Conservation (phyloP, 305 asterid genomes). For the Fraxinus dipetala region DNA sequence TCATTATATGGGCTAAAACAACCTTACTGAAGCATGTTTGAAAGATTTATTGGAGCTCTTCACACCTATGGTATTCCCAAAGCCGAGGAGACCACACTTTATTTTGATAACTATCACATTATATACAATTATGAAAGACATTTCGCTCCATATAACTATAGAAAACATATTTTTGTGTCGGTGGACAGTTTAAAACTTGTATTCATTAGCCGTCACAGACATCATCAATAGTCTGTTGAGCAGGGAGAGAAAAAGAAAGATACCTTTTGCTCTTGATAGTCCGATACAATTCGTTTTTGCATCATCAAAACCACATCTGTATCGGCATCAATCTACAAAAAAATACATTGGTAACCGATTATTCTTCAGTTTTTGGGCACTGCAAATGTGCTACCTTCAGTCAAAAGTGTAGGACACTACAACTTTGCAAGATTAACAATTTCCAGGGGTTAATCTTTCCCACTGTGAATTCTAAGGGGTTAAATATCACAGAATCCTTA, state of each 20-base stretch:
- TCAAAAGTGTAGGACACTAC: constrained; percentile 9
- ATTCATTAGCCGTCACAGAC: neutral
- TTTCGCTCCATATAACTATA: neutral
- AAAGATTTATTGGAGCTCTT: neutral
- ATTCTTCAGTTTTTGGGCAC: neutral
- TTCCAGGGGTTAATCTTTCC: neutral
- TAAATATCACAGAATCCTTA: constrained; percentile 5
- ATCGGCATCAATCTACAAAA: constrained; percentile 63
- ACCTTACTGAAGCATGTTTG: neutral
- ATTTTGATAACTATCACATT: neutral
- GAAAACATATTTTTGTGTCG: neutral
- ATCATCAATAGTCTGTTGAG: neutral
- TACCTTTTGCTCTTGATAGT: constrained; percentile 79
- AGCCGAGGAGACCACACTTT: neutral
- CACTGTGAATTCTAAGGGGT: neutral
- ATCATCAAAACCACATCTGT: constrained; percentile 61
- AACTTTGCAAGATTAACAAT: neutral
- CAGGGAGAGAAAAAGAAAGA: constrained; percentile 26
- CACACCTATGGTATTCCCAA: neutral
- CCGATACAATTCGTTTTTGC: constrained; percentile 62
- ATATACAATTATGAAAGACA: neutral
- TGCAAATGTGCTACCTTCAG: constrained; percentile 10
- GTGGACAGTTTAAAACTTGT: neutral
- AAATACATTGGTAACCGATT: constrained; percentile 12
- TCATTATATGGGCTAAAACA: neutral